These are phyloP conservation scores for Aspergillus nidulans DNA, from an alignment of 495 filamentous ascomycete species.

Conservation along the genomic window DNA sequence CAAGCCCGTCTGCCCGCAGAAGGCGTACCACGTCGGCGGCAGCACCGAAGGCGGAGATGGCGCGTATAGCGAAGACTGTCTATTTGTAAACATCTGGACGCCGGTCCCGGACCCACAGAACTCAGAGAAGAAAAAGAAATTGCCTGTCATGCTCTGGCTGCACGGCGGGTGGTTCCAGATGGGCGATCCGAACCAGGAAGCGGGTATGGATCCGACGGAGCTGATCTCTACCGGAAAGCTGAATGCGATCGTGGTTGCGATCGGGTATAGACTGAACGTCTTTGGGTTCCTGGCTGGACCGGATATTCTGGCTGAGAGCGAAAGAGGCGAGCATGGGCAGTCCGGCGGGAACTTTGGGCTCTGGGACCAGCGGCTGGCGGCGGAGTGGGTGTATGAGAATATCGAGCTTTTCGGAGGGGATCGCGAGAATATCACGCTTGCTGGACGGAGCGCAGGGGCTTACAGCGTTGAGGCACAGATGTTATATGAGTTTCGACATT, in stretches of 20 bases:
- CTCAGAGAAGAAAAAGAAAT: not conserved
- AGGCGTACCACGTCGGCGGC: not conserved
- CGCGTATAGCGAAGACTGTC: not conserved
- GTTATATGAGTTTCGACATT: not conserved
- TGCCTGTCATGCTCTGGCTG: not conserved
- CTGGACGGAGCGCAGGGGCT: not conserved
- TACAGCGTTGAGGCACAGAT: not conserved
- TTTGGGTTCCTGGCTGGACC: not conserved
- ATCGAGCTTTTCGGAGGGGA: not conserved
- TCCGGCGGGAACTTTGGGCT: not conserved
- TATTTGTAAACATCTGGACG: not conserved
- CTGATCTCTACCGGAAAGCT: not conserved
- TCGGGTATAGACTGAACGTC: not conserved
- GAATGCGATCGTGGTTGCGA: not conserved
- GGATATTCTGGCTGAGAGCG: not conserved
- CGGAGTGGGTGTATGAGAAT: not conserved
- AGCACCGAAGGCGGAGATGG: not conserved
- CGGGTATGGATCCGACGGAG: not conserved
- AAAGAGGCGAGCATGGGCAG: not conserved
- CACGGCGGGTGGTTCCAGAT: not conserved
- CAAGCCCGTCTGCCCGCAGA: not conserved
- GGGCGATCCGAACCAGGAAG: not conserved
- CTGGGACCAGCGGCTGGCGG: not conserved
- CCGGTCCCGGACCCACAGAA: not conserved
- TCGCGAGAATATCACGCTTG: not conserved